Percentiles rank a stretch among this genome's conserved stretches.
phyloP scores from a whole-genome alignment of 2,329 filamentous ascomycete genomes.

The Trichophyton rubrum region DNA sequence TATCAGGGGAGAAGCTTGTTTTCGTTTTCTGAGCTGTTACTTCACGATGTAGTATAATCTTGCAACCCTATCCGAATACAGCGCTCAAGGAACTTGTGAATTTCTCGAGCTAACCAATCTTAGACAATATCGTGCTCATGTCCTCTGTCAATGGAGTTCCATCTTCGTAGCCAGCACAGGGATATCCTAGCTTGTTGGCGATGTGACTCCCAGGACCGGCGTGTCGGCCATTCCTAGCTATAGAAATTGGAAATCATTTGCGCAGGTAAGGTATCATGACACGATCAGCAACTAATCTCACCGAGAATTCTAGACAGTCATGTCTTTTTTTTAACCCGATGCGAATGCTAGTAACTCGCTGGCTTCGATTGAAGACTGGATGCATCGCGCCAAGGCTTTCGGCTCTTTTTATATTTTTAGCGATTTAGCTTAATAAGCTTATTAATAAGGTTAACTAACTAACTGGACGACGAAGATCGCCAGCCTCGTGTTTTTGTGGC shows the following conservation, averaged over 20 bases:
- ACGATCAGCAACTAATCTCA: too few relatives aligned
- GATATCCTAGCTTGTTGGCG: background rate
- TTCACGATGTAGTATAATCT: background rate
- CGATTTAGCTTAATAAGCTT: background rate
- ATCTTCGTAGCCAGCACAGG: background rate
- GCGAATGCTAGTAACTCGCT: too few relatives aligned
- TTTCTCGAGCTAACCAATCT: background rate
- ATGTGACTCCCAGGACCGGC: background rate
- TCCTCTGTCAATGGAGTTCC: background rate
- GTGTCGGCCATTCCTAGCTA: background rate
- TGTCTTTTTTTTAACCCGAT: too few relatives aligned
- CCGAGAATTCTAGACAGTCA: too few relatives aligned
- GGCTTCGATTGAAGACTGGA: too few relatives aligned
- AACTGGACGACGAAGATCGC: background rate
- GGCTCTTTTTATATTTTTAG: background rate
- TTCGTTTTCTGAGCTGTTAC: background rate
- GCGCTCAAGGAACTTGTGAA: too few relatives aligned
- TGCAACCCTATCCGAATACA: background rate
- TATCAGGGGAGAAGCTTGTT: conserved; percentile 1
- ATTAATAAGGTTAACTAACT: background rate
- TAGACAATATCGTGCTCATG: background rate
- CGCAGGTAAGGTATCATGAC: too few relatives aligned
- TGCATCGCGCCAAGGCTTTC: background rate
- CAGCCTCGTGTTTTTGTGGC: background rate
- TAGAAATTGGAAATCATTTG: background rate